Evolutionary conservation across 2,329 filamentous ascomycete genomes (phyloP), one percentile per base, ranked within the genome.

Genomic region (Raffaelea albimanens): DNA sequence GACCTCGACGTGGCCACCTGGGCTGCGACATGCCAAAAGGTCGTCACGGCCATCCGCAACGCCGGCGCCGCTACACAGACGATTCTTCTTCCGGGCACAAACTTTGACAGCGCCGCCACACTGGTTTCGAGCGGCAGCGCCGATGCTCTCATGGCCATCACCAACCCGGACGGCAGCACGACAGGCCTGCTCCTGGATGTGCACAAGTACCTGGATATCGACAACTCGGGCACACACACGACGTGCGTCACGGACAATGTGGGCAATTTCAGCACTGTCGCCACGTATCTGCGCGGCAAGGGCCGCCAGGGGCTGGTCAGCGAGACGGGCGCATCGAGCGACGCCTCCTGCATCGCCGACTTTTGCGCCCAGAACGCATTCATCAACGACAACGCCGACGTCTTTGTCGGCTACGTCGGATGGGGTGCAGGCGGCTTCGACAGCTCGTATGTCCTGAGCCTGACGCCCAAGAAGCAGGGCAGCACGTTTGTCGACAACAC

Each of bases 171-270:
- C n/a, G n/a, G n/a, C n/a, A n/a, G n/a, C n/a, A n/a, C n/a, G n/a
- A n/a, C n/a, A n/a, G n/a, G n/a, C n/a, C n/a, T n/a, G n/a, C n/a
- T n/a, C n/a, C n/a, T n/a, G n/a, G n/a, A n/a, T n/a, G n/a, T n/a
- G n/a, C n/a, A n/a, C n/a, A n/a, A n/a, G n/a, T n/a, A n/a, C n/a
- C n/a, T n/a, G n/a, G n/a, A n/a, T n/a, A n/a, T n/a, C n/a, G n/a
- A 80, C 62, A 73, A 75, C 61, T 73, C 70, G 8, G 78, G 78
- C 34, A 74, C 70, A 0, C 62, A 73, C 51, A 53, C 61, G 4
- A 63, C 71, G 46, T 82, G 78, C 59, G 70, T 70, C 2, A 75
- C 69, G 3, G 67, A 80, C 53, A 67, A 67, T 52, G 58, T 64
- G 47, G 55, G 54, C 52, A 50, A 47, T 18, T 66, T 67, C 52